Evolutionary conservation across 2,329 filamentous ascomycete species (phyloP).

Genomic region (Botrytis porri): DNA sequence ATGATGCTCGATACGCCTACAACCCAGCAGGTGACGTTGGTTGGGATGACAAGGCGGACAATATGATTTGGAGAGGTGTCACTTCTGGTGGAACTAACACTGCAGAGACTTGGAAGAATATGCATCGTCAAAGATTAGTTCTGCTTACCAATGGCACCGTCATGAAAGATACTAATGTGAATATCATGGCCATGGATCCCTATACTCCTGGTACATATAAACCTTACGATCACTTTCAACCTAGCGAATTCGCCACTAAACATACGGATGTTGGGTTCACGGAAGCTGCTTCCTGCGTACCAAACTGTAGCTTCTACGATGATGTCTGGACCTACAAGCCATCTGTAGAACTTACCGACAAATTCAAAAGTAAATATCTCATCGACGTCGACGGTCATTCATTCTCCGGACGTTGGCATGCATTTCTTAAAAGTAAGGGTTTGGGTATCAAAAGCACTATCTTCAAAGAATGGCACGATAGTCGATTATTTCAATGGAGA

Average conservation of each 20-base stretch:
- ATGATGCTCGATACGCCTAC: conserved; percentile 58
- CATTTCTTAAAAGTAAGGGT: conserved; percentile 66
- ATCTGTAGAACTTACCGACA: conserved; percentile 52
- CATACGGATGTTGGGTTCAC: conserved; percentile 40
- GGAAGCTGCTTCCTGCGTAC: conserved; percentile 47
- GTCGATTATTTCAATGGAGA: conserved; percentile 69
- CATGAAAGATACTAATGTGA: conserved; percentile 42
- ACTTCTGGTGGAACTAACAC: conserved; percentile 57
- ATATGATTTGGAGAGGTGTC: conserved; percentile 62
- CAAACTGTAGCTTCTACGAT: conserved; percentile 45
- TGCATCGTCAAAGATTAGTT: conserved; percentile 58
- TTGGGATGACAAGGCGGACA: conserved; percentile 57
- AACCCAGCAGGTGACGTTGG: conserved; percentile 51
- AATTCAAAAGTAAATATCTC: conserved; percentile 64
- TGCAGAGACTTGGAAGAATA: conserved; percentile 50
- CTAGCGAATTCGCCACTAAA: conserved; percentile 36
- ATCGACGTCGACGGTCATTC: conserved; percentile 75
- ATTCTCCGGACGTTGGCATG: conserved; percentile 66
- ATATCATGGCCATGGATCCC: conserved; percentile 38
- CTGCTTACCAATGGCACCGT: conserved; percentile 52
- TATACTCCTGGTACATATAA: conserved; percentile 43
- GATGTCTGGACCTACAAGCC: conserved; percentile 48
- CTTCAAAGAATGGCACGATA: conserved; percentile 79
- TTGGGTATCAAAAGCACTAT: conserved; percentile 75
- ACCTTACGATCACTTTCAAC: conserved; percentile 44